Evolutionary conservation across 208 protist species (phyloP), one percentile per base, ranked within the genome.

Genomic region (Leishmania amazonensis): DNA sequence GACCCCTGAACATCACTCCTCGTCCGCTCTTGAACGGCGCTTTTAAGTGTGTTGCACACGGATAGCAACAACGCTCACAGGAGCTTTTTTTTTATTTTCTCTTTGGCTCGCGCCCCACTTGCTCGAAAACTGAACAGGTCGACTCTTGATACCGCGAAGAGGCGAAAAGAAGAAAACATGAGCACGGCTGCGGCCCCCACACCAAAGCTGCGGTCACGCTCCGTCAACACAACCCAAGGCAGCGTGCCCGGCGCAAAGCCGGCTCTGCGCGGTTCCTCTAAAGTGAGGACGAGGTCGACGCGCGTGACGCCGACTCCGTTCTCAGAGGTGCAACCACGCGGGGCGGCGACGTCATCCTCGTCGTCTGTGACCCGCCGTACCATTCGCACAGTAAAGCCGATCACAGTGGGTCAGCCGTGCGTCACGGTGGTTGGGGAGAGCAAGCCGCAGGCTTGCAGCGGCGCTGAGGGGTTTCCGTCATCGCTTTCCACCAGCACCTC

Each of bases 171-270:
- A 53, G 6, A 45, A 51, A 51, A 51, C 53, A 86, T 86, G 78
- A 76, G 42, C 77, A 65, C 70, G 35, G 40, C 57, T 1, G 49
- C 74, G 8, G 67, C 76, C 62, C 73, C 83, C 6, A 60, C 78
- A 38, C 24, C 31, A n/a, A 80, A 72, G 31, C 60, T 86, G 78
- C 83, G 75, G 47, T 40, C 83, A 8, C 78, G 83, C 17, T n/a
- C 74, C 28, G 67, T 83, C 57, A 86, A 86, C 75, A 83, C 83
- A 4, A 80, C 47, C 40, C 74, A 75, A 24, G 67, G 51, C 38
- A 35, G 35, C 7, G 76, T 65, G 40, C n/a, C 47, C 42, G 47
- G 75, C 35, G 40, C 58, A 4, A 78, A 78, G 40, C 19, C 75
- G 1, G 35, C n/a, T 31, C 21, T 57, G 19, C 31, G 51, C 21